Evolutionary conservation across 306 rosid genomes (phyloP), one percentile per base, ranked within the genome.

Genomic region (Casuarina cunninghamiana): DNA sequence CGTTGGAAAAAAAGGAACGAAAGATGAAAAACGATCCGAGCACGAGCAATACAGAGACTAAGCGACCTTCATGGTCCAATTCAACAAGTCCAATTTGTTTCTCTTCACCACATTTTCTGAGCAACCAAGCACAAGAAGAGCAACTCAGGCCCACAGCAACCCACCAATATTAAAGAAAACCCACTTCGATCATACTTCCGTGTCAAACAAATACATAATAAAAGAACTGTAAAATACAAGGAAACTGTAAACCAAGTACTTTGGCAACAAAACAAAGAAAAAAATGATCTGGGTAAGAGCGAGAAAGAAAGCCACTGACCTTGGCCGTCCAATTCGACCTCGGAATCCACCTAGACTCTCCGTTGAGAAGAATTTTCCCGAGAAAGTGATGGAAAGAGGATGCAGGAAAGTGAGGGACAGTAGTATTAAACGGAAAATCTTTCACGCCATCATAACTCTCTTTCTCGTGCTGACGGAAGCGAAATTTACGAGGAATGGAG

Each of bases 261-360:
- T 41, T 26, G 41, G 71, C 48, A 17, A 11, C 6, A 35, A 48
- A 0, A 35, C 61, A 12, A 17, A 63, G 67, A 21, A 51, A 79
- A 79, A 44, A 38, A 72, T 51, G 87, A 91, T 87, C 88, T 74
- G 84, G 77, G 70, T 39, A 65, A 53, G 41, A 84, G 72, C 70
- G 44, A 61, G 76, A 38, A 37, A 21, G 46, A 46, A 54, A 69
- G 17, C 46, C 75, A 71, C 82, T 74, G 66, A 83, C 83, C 86
- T 79, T 79, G 67, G 63, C 7, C 74, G 63, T 42, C 44, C 49
- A 51, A 69, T 76, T 76, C 67, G 82, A 74, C 3, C 54, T 19
- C 2, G 32, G 53, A 68, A 26, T 15, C 17, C 6, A 49, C 43
- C 58, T 12, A 21, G 72, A 43, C 74, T 60, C 63, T 66, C 44